Base-by-base conservation (phyloP, 371 early-diverging fungal species). In the Lichtheimia hyalospora region DNA sequence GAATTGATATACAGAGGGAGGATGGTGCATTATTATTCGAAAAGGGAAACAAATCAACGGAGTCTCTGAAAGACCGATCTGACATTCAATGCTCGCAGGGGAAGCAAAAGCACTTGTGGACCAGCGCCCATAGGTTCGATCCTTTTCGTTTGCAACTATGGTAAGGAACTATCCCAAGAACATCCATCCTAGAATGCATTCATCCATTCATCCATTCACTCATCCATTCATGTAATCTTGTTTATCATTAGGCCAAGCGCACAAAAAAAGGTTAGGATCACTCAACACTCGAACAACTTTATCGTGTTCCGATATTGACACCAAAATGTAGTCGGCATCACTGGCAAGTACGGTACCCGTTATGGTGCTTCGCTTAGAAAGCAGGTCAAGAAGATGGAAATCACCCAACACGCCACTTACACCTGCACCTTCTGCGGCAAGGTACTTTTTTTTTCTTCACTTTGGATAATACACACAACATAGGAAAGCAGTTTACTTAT, bases 341-440 rank as follows among this genome's bases (percentile, higher is more conserved):
- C 91, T 84, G 99, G 99, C 78, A 99, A 99, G 87, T 99, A 99
- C 91, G 99, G 99, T 84, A 93, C 96, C 78, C 97, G 99, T 88
- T 99, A 99, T 88, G 99, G 99, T 91, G 96, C 99, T 68, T 99
- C 99, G 64, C 91, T 99, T 71, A 92, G 99, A 88, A 99, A 99
- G 91, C 94, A 94, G 88, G 92, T 99, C 68, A 99, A 99, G 94
- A 96, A 97, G 88, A 96, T 98, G 89, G 99, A 98, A 90, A 95
- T 97, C 83, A 95, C 98, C 75, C 99, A 99, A 88, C 99, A 99
- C 87, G 88, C 92, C 77, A 97, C 91, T 82, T 99, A 99, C 92
- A 94, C 95, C 67, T 99, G 99, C 88, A 88, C 96, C 66, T 96
- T 97, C 94, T 99, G 99, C 89, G 99, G 99, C 75, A 95, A 95